Base-by-base conservation (phyloP, 495 filamentous ascomycete species). In the Podospora fimiseda region DNA sequence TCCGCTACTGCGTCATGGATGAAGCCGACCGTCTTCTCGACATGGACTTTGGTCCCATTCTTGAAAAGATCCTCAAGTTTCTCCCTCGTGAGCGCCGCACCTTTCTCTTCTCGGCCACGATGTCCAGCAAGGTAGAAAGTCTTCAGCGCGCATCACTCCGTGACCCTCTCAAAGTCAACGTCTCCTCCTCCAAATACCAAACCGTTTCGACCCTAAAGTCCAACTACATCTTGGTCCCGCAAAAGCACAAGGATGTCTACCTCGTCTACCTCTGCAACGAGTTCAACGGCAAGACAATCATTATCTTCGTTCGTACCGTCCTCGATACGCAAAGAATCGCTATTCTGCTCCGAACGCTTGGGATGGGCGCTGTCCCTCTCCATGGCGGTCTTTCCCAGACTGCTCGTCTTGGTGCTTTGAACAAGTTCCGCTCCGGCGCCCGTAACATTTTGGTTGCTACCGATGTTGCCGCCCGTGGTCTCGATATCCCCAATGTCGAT, bases 401-500 rank as follows among this genome's bases (percentile, higher is more conserved):
- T 5, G 75, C 88, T 4, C 87, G 93, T 20, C 69, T 98, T 0
- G 91, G 87, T 8, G 84, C 93, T 0, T 74, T 97, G 13, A 85
- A 83, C 60, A 96, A 95, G 68, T 96, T 98, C 75, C 81, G 84
- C 9, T 78, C 83, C 1, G 79, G 85, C 11, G 78, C 72, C 44
- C 76, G 90, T 9, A 80, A 91, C 51, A 91, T 98, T 52, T 80
- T 97, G 13, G 86, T 96, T n/a, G 91, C 91, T 1, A 97, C 92
- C 0, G 93, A 97, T 63, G 90, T 97, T 21, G 93, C 94, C 3
- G 89, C 93, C 8, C 81, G 93, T 60, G 93, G 93, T 74, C 77
- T 98, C 7, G 93, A 98, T 80, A 95, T 97, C 53, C 90, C 92
- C 18, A 83, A 81, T 42, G 93, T 98, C 2, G 91, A 96, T 55